Base-by-base conservation (phyloP, 2,329 filamentous ascomycete genomes). In the Nemania sp. region DNA sequence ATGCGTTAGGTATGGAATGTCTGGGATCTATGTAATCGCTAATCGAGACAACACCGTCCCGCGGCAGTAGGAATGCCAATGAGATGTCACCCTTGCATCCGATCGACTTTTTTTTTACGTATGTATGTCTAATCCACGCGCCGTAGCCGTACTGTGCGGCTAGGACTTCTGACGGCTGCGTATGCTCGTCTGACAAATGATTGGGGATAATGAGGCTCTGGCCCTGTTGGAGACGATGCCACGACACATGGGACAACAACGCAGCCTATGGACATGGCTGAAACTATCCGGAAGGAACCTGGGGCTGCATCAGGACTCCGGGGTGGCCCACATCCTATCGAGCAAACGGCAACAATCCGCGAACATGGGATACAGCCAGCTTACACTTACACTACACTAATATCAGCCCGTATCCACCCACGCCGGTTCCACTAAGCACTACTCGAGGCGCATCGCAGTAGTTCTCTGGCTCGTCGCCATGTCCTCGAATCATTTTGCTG, bases 341-440 rank as follows among this genome's bases (percentile, higher is more conserved):
- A 52, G 54, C 51, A 70, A 32, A 70, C 61, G 74, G 74, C 74
- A 76, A 73, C 55, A 73, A 60, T 76, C 74, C 71, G 74, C 74
- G 74, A 76, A 68, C 72, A 75, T 75, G 73, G 72, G 70, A 74
- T 66, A 20, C 5, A 45, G 54, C 63, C 43, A 67, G 66, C 66
- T 68, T 71, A 72, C 64, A 55, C 41, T 15, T 6, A 41, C 35
- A 41, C 35, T 41, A 41, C 35, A 35, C 38, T 64, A 66, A 68
- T 66, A 70, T 67, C 69, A 67, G 54, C 52, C 58, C 60, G 70
- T 73, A 72, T 67, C 72, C 70, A 72, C 68, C 41, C 32, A 58
- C 41, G 52, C 55, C 64, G 61, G 64, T 67, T 60, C 63, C 69
- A 71, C 67, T 69, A 68, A 67, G 67, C 64, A 68, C 60, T 62